Evolutionary conservation across 176 grass and related monocot genomes (phyloP).

Genomic region (Avena eriantha): DNA sequence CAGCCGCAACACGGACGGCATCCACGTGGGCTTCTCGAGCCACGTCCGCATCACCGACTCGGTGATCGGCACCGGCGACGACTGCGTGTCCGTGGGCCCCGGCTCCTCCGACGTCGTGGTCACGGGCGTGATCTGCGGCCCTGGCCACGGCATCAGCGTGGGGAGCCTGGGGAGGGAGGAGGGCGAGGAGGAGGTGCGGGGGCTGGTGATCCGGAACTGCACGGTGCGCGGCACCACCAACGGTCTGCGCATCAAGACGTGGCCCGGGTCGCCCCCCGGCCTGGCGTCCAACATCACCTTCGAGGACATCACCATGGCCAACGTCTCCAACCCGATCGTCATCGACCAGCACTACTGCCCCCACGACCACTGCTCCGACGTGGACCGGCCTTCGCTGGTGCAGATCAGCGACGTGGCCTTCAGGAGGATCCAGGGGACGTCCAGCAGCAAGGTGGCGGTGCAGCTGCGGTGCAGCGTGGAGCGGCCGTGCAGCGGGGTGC

Average conservation of each 20-base stretch:
- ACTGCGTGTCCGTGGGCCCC: constrained; percentile 68
- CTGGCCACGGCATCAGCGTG: constrained; percentile 74
- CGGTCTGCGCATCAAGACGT: constrained; percentile 80
- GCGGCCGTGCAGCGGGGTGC: constrained; percentile 45
- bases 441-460: constrained; percentile 41
- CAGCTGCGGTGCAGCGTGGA: constrained; percentile 52
- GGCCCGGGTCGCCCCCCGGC: constrained; percentile 55
- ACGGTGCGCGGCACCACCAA: constrained; percentile 51
- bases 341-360: constrained; percentile 81
- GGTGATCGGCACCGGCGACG: constrained; percentile 65
- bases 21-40: constrained; percentile 52
- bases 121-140: constrained; percentile 52
- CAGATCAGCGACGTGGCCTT: constrained; percentile 59
- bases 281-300: constrained; percentile 64
- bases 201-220: constrained; percentile 45
- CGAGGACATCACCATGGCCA: constrained; percentile 53
- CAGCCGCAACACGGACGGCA: constrained; percentile 78
- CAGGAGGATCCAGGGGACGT: constrained; percentile 55
- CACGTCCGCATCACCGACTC: constrained; percentile 49
- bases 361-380: constrained; percentile 32
- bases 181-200: constrained; percentile 42
- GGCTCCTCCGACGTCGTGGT: constrained; percentile 46
- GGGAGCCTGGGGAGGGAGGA: constrained; percentile 59
- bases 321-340: constrained; percentile 71
- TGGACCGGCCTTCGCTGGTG: constrained; percentile 46